A percentile compares a stretch with the other conserved stretches of the same genome.
These are phyloP conservation scores for Fusarium nygamai DNA, from an alignment of 2,329 filamentous ascomycete genomes.

Conservation along the genomic window DNA sequence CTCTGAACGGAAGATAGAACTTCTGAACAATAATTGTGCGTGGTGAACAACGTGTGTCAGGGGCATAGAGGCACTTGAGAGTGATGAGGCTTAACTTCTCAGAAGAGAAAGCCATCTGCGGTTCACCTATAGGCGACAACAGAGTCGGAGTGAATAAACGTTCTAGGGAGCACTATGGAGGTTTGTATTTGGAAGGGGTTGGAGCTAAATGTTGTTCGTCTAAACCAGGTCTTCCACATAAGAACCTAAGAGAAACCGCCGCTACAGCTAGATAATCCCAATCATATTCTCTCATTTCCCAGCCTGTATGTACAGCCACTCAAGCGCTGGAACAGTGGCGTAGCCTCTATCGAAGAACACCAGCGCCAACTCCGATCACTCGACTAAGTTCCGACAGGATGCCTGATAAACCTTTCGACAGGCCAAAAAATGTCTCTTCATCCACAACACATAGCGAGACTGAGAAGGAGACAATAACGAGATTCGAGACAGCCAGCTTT, in stretches of 20 bases:
- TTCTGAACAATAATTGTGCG: not conserved
- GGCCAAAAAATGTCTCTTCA: not conserved
- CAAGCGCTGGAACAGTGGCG: not conserved
- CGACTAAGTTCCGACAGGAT: not conserved
- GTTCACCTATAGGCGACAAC: not conserved
- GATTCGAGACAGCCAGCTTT: not conserved
- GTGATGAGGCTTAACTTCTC: not conserved
- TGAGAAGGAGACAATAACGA: not conserved
- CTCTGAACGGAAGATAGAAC: not conserved
- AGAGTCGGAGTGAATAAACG: not conserved
- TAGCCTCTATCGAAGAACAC: not conserved
- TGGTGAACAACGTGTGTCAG: not conserved
- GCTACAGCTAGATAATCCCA: not conserved
- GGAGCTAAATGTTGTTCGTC: not conserved
- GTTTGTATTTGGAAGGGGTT: not conserved
- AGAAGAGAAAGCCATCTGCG: not conserved
- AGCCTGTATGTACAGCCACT: not conserved
- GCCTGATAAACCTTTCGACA: not conserved
- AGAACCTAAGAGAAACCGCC: not conserved
- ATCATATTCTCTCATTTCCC: not conserved
- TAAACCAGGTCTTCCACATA: not conserved
- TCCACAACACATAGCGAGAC: not conserved
- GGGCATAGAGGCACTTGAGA: not conserved
- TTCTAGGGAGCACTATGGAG: not conserved
- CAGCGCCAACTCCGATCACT: not conserved